phyloP scores from a whole-genome alignment of 257 asterid genomes.

The Solanum commersonii region DNA sequence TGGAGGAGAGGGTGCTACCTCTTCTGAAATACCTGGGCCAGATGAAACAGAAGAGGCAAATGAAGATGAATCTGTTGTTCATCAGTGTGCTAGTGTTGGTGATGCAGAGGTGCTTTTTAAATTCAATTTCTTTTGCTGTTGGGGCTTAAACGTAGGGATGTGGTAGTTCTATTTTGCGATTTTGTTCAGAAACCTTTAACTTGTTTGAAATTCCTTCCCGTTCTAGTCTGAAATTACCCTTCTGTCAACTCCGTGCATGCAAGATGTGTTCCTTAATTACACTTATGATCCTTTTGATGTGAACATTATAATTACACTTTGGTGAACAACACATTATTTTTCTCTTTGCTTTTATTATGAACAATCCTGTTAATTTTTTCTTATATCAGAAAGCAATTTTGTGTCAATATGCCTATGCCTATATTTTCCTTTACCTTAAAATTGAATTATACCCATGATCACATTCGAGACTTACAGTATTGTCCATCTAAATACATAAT shows the following conservation, averaged over 20 bases:
- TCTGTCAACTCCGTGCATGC: not conserved
- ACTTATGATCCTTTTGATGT: not conserved
- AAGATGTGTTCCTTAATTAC: not conserved
- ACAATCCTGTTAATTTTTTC: not conserved
- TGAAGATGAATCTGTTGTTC: constrained; percentile 89
- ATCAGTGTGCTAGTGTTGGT: constrained; percentile 81
- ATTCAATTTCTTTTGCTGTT: not conserved
- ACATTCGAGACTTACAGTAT: not conserved
- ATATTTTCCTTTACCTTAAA: not conserved
- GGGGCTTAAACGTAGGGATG: not conserved
- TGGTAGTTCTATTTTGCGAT: not conserved
- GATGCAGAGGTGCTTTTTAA: constrained; percentile 58
- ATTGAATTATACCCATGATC: not conserved
- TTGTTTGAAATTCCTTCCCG: not conserved
- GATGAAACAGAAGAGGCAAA: constrained; percentile 67
- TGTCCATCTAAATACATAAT: not conserved
- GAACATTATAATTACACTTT: not conserved
- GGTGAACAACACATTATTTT: not conserved
- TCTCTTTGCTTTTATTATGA: not conserved
- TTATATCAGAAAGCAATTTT: not conserved
- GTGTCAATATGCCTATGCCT: not conserved
- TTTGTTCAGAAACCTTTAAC: not conserved
- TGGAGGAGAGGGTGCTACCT: constrained; percentile 51
- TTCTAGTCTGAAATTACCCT: not conserved
- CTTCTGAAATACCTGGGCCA: constrained; percentile 51